Evolutionary conservation across 495 filamentous ascomycete genomes (phyloP).

Genomic region (Aspergillus nanangensis): DNA sequence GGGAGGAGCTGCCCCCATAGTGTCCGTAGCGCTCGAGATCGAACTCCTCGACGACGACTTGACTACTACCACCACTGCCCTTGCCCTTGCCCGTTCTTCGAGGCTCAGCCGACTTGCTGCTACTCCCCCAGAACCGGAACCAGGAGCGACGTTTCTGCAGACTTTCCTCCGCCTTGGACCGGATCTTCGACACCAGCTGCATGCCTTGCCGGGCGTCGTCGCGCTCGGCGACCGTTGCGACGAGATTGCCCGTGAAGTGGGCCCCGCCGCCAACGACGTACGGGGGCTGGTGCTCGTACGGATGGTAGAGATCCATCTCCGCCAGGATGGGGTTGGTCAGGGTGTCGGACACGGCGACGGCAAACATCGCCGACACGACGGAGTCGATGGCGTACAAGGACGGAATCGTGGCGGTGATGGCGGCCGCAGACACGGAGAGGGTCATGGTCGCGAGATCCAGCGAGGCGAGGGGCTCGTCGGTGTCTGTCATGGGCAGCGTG

Average conservation of each 20-base stretch:
- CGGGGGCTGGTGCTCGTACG: slow-evolving; percentile 1
- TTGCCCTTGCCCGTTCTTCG: slow-evolving; percentile 15
- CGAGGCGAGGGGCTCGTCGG: slow-evolving; percentile 41
- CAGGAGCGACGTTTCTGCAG: background rate
- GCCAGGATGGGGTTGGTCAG: slow-evolving; percentile 33
- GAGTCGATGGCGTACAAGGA: slow-evolving; percentile 76
- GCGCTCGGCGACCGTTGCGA: slow-evolving; percentile 39
- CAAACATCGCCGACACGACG: slow-evolving; percentile 59
- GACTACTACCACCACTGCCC: slow-evolving; percentile 18
- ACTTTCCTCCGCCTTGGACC: slow-evolving; percentile 12
- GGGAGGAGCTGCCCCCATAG: slow-evolving; percentile 28
- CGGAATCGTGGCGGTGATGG: slow-evolving; percentile 38
- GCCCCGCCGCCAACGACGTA: background rate
- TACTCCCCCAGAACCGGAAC: background rate
- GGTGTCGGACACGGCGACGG: slow-evolving; percentile 63
- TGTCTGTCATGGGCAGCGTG: slow-evolving; percentile 37
- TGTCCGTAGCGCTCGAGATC: slow-evolving; percentile 44
- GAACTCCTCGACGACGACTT: slow-evolving; percentile 38
- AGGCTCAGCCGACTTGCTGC: background rate
- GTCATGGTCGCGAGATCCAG: slow-evolving; percentile 47
- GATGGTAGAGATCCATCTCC: slow-evolving; percentile 27
- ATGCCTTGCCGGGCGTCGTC: slow-evolving; percentile 34
- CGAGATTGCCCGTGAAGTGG: slow-evolving; percentile 26
- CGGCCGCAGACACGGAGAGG: slow-evolving; percentile 40
- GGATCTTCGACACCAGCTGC: slow-evolving; percentile 29